These are phyloP conservation scores for Lactifluus pinguis DNA, from an alignment of 768 basidiomycete species.

Conservation along the genomic window DNA sequence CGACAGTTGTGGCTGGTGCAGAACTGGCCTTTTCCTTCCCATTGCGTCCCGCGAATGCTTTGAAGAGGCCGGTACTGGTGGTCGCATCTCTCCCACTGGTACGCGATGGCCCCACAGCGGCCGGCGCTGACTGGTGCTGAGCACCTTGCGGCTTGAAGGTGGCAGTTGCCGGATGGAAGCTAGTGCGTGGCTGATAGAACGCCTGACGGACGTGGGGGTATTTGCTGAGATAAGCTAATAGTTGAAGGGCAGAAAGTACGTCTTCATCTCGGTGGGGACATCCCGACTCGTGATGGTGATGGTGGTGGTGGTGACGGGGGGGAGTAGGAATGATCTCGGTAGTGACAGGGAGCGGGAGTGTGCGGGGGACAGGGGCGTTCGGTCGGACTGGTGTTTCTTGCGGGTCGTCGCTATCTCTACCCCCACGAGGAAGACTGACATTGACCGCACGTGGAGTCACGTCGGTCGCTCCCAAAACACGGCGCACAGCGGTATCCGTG, in stretches of 20 bases:
- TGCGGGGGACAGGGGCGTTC: constrained; percentile 16
- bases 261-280: constrained; percentile 90
- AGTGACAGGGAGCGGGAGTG: constrained; percentile 15
- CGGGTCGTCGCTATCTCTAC: constrained; percentile 18
- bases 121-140: constrained; percentile 6
- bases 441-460: constrained; percentile 57
- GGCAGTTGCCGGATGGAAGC: constrained; percentile 71
- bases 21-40: constrained; percentile 37
- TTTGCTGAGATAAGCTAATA: constrained; percentile 93
- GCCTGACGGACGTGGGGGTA: constrained; percentile 96
- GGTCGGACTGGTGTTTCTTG: constrained; percentile 18
- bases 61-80: constrained; percentile 30
- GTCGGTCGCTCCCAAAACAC: constrained; percentile 29
- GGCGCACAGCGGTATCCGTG: constrained; percentile 15
- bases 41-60: constrained; percentile 39
- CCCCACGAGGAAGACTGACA: constrained; percentile 39
- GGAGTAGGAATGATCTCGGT: constrained; percentile 14
- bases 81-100: neutral
- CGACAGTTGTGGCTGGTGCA: constrained; percentile 19
- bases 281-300: constrained; percentile 32
- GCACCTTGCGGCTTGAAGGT: constrained; percentile 17
- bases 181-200: constrained; percentile 81
- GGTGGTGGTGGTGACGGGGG: constrained; percentile 25
- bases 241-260: constrained; percentile 80
- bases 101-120: constrained; percentile 13